A percentile compares a stretch with the other conserved stretches of the same genome.
Evolutionary conservation across 2,329 filamentous ascomycete species (phyloP).

Genomic region (Alternaria gansuensis): DNA sequence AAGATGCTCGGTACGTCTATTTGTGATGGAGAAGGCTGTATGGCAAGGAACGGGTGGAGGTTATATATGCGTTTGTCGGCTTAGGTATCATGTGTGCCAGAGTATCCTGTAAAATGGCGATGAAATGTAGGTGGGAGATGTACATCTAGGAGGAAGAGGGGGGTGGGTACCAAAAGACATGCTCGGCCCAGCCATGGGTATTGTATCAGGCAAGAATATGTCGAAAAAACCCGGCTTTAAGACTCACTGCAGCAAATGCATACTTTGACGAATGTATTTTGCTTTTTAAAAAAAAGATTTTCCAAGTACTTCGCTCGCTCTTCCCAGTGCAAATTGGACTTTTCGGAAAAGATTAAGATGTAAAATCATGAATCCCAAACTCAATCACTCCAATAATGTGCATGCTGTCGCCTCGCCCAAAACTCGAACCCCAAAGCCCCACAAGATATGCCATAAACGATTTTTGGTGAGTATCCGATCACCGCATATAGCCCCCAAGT

Average conservation of each 20-base stretch:
- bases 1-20: too few relatives aligned
- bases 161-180: not conserved
- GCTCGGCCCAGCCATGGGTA: not conserved
- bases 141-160: not conserved
- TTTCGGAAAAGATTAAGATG: not conserved
- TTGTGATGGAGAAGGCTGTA: not conserved
- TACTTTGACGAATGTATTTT: not conserved
- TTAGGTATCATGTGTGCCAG: not conserved
- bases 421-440: not conserved
- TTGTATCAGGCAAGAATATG: not conserved
- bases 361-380: not conserved
- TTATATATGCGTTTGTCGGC: not conserved
- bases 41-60: not conserved
- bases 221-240: not conserved
- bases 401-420: too few relatives aligned
- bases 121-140: fast-evolving
- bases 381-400: not conserved
- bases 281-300: not conserved
- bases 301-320: too few relatives aligned
- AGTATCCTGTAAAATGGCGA: too few relatives aligned
- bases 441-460: not conserved
- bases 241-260: too few relatives aligned
- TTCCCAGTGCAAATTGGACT: too few relatives aligned
- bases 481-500: fast-evolving
- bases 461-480: fast-evolving